Base-by-base conservation (phyloP, 148 eudicot genomes). In the Chenopodium album region DNA sequence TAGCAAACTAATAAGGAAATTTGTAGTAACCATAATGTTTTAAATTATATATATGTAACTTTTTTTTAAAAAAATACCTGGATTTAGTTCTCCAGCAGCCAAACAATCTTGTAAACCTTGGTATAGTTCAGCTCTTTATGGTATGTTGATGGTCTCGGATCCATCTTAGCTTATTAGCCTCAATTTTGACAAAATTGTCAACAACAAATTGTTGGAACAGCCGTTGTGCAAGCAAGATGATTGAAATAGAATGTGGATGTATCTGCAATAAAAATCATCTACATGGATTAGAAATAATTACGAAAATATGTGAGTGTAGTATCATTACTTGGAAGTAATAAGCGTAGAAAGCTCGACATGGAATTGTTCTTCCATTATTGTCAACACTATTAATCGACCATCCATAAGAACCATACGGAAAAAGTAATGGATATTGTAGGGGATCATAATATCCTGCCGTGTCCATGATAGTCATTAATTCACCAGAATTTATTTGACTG, bases 331-430 rank as follows among this genome's bases (percentile, higher is more conserved):
- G 64, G 14, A 67, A n/a, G 37, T 47, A 13, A 29, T 47, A 67
- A 2, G 64, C 64, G 11, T 78, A 67, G 19, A 67, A 78, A 5
- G 63, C 74, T 68, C 64, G 60, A 17, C 64, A 78, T 17, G 48
- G 62, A 2, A 68, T 78, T 20, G 28, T 67, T 26, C 63, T 29
- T 48, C 64, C 73, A 26, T 28, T 29, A 47, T 2, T 50, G 11
- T 16, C 47, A 3, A 13, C 46, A 29, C 5, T 28, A 29, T 78
- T 78, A 28, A 78, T 67, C 13, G 81, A 16, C 81, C 64, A 67
- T 4, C 80, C 80, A 78, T 66, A 78, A 14, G 29, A 78, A 9
- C 47, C 63, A 67, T 26, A 78, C 19, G 74, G 65, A 67, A 78
- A 29, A 0, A 48, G 44, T 44, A 63, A 23, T 44, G 79, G 79